Evolutionary conservation across 768 basidiomycete genomes (phyloP), one percentile per base, ranked within the genome.

Genomic region (Boletus insuetus): DNA sequence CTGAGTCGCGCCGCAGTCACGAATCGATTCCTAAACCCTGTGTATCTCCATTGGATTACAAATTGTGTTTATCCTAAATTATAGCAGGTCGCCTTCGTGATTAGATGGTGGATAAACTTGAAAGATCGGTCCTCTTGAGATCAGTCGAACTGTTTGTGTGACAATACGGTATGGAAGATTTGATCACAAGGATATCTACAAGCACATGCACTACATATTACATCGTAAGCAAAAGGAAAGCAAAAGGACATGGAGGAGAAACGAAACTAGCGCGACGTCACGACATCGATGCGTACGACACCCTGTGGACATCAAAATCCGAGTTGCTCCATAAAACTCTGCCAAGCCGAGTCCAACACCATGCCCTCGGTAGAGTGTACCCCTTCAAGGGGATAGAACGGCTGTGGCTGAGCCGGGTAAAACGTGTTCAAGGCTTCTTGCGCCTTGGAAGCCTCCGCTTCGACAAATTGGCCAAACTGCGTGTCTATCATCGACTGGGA

Each of bases 261-360:
- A 47, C 13, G 3, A 47, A 3, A 19, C 5, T 13, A 14, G 20
- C 24, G 26, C 16, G 19, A n/a, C 3, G 16, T 5, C 35, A 39
- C n/a, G n/a, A 49, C 17, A 19, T 47, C 32, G 10, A 26, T 17
- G 3, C 8, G 5, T 1, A 6, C 34, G 11, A 38, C 35, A 37
- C 35, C 5, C 14, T 16, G 35, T 14, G 3, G 8, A 29, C 16
- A 14, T 68, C 54, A 76, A 56, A 79, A 79, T 3, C 86, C 86
- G 42, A 89, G 73, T 59, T 88, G 86, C 65, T 87, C 83, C 42
- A 85, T 81, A 42, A 89, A 84, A 56, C 75, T 79, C 64, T 82
- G 80, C 85, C 86, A 89, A 1, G 83, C 79, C 17, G 84, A 71
- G 63, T 88, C 84, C 51, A 87, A 60, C 31, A 76, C 73, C 2